Evolutionary conservation across 2,329 filamentous ascomycete species (phyloP), one percentile per base, ranked within the genome.

Genomic region (Exophiala alcalophila): DNA sequence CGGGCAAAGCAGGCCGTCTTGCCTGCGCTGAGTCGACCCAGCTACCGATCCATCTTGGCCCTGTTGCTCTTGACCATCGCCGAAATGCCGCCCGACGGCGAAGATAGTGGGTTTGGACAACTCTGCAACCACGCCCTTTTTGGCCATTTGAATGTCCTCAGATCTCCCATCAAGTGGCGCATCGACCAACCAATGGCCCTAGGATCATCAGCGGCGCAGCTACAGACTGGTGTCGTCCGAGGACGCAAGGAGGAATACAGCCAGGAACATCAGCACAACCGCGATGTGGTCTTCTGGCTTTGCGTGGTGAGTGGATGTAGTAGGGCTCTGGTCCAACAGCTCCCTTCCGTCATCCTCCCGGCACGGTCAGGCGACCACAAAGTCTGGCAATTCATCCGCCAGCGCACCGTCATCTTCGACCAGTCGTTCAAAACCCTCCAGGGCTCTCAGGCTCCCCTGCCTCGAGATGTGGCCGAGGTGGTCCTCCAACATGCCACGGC

Each of bases 351-450:
- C 23, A 11, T 43, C n/a, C 16, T 43, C 5, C 31, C 40, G 12
- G 29, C 23, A 6, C 18, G 14, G n/a, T 28, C 31, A 11, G 40
- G 31, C 12, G 40, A 43, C 14, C 28, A 25, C 14, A 14, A 27
- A 24, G 25, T 35, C 7, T 43, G 40, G 40, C 24, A 43, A n/a
- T 43, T 43, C 19, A 43, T 43, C 25, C 40, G 40, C 20, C 40
- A 43, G 16, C 40, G 40, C 10, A 43, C 40, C 12, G 31, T 36
- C 15, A 43, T 43, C 12, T 43, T 43, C 19, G 30, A 36, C 16
- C 21, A 36, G 11, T 34, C 40, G 8, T 43, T 43, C 21, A 21
- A 24, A 14, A 16, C 18, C 8, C 40, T 43, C 11, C 24, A 43
- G 16, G 19, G 19, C 10, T 43, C 40, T 29, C 14, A 23, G 18